phyloP scores from a whole-genome alignment of 768 basidiomycete genomes.

The Lactarius tabidus region DNA sequence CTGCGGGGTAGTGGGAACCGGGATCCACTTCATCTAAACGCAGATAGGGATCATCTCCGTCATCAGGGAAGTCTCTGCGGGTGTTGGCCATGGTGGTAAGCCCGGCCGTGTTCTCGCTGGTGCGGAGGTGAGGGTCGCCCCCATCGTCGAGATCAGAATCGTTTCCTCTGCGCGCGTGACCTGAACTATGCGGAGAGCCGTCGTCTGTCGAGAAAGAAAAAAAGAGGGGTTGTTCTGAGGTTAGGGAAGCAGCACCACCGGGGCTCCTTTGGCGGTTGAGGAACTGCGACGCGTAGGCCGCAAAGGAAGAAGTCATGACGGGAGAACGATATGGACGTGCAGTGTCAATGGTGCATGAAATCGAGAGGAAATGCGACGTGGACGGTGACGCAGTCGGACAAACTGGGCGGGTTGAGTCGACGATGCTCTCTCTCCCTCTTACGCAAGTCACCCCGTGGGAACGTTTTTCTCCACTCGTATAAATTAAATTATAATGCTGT shows the following conservation, averaged over 20 bases:
- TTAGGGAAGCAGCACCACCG: conserved; percentile 40
- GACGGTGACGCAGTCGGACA: conserved; percentile 2
- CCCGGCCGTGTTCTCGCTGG: conserved; percentile 34
- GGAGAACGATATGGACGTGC: neutral
- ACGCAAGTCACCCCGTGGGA: conserved; percentile 11
- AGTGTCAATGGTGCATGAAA: conserved; percentile 15
- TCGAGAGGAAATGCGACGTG: neutral
- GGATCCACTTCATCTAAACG: conserved; percentile 66
- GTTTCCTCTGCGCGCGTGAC: conserved; percentile 32
- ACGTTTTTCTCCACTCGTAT: neutral
- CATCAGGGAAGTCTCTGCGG: conserved; percentile 34
- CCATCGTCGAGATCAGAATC: conserved; percentile 61
- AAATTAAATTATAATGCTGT: neutral
- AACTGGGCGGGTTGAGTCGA: conserved; percentile 10
- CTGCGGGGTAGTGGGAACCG: conserved; percentile 35
- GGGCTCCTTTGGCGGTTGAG: conserved; percentile 54
- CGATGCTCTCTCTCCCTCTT: neutral
- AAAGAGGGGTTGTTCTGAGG: conserved; percentile 75
- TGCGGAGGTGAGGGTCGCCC: conserved; percentile 70
- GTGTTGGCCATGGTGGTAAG: conserved; percentile 32
- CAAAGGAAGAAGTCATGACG: conserved; percentile 64
- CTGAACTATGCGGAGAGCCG: conserved; percentile 48
- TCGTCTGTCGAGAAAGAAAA: conserved; percentile 84
- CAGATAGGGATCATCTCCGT: conserved; percentile 75
- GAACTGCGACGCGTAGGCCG: conserved; percentile 79